A percentile compares a stretch with the other conserved stretches of the same genome.
Conservation (phyloP, 2,329 filamentous ascomycete species). For the Magnaporthiopsis rhizophila region DNA sequence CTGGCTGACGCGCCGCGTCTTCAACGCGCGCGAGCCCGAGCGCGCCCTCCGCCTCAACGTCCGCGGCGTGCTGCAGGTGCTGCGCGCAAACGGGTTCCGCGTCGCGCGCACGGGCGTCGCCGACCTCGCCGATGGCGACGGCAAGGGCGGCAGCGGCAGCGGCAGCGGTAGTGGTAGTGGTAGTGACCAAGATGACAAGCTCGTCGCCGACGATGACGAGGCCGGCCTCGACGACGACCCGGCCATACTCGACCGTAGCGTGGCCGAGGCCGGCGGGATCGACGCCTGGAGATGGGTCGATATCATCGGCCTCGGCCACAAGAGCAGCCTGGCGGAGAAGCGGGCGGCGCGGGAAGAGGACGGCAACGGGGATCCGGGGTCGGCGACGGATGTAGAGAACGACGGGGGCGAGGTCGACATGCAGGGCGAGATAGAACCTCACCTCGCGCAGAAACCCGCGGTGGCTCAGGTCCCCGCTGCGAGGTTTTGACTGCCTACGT, state of each 20-base stretch:
- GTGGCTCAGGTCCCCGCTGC: not conserved
- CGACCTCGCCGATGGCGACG: constrained; percentile 40
- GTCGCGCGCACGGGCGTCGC: constrained; percentile 41
- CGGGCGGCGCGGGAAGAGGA: not conserved
- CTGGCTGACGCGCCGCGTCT: constrained; percentile 53
- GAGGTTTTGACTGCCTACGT: not conserved
- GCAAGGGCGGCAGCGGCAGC: constrained; percentile 14
- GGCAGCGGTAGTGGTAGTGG: constrained; percentile 8
- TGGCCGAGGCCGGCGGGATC: constrained; percentile 24
- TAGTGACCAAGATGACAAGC: constrained; percentile 10
- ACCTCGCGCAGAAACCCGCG: not conserved
- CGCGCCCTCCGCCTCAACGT: constrained; percentile 51
- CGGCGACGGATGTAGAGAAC: constrained; percentile 12
- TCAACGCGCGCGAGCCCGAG: constrained; percentile 49
- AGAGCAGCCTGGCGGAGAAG: constrained; percentile 7
- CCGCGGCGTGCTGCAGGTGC: constrained; percentile 47
- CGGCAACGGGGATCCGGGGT: not conserved
- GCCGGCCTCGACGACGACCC: constrained; percentile 35
- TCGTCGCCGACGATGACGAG: constrained; percentile 12
- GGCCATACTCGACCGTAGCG: constrained; percentile 40
- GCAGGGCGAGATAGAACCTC: constrained; percentile 27
- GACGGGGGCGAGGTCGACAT: constrained; percentile 24
- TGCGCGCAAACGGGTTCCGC: constrained; percentile 40
- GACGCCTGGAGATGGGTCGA: constrained; percentile 47
- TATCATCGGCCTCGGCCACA: constrained; percentile 37